Evolutionary conservation across 2,329 filamentous ascomycete genomes (phyloP), one percentile per base, ranked within the genome.

Genomic region (Proliferodiscus dingleyae): DNA sequence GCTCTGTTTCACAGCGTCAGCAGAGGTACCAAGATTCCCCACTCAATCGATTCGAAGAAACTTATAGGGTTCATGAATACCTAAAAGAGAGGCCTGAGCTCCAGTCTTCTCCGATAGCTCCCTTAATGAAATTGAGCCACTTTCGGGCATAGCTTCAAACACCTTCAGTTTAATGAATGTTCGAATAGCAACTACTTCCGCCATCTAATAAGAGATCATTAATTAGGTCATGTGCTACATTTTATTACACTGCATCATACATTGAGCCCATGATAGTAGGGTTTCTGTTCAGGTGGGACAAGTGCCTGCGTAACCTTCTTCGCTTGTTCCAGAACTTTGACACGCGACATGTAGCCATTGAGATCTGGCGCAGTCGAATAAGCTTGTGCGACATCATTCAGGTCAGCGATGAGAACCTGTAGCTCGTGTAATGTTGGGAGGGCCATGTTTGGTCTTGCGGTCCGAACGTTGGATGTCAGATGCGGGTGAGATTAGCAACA

Each of bases 201-300:
- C 60, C 38, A 65, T 63, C 60, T 65, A 40, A n/a, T 13, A n/a
- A n/a, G n/a, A n/a, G n/a, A n/a, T n/a, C n/a, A n/a, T 8, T 37
- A 41, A 15, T 37, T 41, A 22, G 51, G 23, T 43, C 10, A 43
- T 11, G 4, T 9, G n/a, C n/a, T 5, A 24, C 11, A 8, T 36
- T 10, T 1, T 4, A 4, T 41, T 13, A 7, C 30, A 33, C 7
- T 13, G 7, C n/a, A 6, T 7, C 61, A 34, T 28, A 63, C 61
- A 41, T 65, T 60, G 18, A 65, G 53, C 6, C 61, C 61, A 50
- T 65, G 62, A 32, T 64, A 61, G 33, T 63, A 62, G n/a, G 61
- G 61, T 13, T 52, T 56, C 51, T 60, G 53, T 22, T 65, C 61
- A 1, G 61, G 54, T 1, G 57, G 48, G 28, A 58, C 54, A 23